phyloP scores from a whole-genome alignment of 2,329 filamentous ascomycete species.

The Phaeomoniella chlamydospora region DNA sequence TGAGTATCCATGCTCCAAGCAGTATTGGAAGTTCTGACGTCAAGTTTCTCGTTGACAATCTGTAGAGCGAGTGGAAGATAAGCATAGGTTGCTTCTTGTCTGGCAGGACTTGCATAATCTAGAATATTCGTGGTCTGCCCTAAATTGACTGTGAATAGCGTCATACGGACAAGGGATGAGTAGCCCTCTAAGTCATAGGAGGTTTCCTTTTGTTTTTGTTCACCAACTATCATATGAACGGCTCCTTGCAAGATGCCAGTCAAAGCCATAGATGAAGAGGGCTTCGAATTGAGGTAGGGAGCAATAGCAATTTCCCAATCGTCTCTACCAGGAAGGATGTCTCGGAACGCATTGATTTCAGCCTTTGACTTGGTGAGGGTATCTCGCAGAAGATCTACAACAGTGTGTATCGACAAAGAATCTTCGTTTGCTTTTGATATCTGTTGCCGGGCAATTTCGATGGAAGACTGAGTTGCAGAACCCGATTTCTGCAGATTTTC shows the following conservation, averaged over 20 bases:
- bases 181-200: conserved; percentile 49
- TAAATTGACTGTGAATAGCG: conserved; percentile 52
- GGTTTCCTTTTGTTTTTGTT: conserved; percentile 10
- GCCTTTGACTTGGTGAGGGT: not conserved
- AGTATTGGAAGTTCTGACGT: conserved; percentile 38
- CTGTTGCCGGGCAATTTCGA: not conserved
- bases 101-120: conserved; percentile 4
- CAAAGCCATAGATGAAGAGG: conserved; percentile 54
- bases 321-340: not conserved
- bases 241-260: conserved; percentile 59
- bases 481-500: not conserved
- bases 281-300: conserved; percentile 12
- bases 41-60: conserved; percentile 45
- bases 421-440: not conserved
- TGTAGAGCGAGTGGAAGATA: conserved; percentile 40
- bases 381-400: not conserved
- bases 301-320: not conserved
- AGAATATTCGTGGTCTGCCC: conserved; percentile 28
- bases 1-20: conserved; percentile 33
- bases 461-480: not conserved
- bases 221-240: conserved; percentile 43
- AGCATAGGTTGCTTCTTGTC: conserved; percentile 25
- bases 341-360: not conserved
- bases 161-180: conserved; percentile 61
- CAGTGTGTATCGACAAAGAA: not conserved